A percentile compares a stretch with the other conserved stretches of the same genome.
Conservation (phyloP, 106 monocot species). For the Dendrobium nobile region DNA sequence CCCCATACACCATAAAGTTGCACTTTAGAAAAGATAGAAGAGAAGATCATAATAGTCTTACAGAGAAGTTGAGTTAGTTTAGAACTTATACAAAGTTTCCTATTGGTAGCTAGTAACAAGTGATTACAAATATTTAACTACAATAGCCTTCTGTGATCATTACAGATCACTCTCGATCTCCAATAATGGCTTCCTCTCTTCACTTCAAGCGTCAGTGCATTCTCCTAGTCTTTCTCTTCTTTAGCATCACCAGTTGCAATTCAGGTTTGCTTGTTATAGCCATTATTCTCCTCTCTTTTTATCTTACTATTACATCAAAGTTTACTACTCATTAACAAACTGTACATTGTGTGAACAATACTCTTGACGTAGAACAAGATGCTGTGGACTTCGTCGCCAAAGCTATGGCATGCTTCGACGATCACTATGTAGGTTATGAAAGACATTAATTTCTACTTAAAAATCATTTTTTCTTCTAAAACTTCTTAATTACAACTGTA, state of each 20-base stretch:
- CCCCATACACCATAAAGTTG: not conserved
- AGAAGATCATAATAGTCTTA: not conserved
- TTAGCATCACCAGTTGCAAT: slow-evolving; percentile 13
- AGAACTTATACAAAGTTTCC: not conserved
- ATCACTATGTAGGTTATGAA: slow-evolving; percentile 24
- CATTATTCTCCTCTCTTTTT: not conserved
- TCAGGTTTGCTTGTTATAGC: slow-evolving; percentile 21
- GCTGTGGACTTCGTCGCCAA: slow-evolving; percentile 38
- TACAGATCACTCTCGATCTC: not conserved
- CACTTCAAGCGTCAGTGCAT: not conserved
- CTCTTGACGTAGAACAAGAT: slow-evolving; percentile 19
- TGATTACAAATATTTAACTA: not conserved
- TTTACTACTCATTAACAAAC: not conserved
- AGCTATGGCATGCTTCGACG: slow-evolving; percentile 61
- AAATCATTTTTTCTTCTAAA: not conserved
- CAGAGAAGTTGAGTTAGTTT: not conserved
- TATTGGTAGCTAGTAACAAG: not conserved
- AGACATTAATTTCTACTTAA: not conserved
- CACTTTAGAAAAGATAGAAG: not conserved
- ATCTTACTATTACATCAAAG: not conserved
- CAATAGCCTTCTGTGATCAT: not conserved
- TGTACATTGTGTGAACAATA: not conserved
- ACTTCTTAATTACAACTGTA: not conserved
- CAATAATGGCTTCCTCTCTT: slow-evolving; percentile 23
- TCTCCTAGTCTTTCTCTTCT: slow-evolving; percentile 9